Percentiles rank a stretch among this genome's conserved stretches.
Conservation (phyloP, 2,329 filamentous ascomycete genomes). For the Diaporthe longicolla region DNA sequence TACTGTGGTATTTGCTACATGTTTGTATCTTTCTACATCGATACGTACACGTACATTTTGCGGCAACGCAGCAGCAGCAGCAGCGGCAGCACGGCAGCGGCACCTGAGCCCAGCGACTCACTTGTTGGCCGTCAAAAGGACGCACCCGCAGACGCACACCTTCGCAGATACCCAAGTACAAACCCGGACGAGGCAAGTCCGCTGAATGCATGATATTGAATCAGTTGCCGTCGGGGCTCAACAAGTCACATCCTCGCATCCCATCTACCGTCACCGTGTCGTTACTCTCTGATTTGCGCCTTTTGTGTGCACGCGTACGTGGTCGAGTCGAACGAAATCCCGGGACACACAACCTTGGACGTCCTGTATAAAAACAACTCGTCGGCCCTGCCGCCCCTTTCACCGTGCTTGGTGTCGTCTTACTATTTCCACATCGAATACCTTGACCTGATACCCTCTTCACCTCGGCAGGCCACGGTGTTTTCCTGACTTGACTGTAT, state of each 20-base stretch:
- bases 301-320: background rate
- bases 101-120: background rate
- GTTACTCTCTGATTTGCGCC: background rate
- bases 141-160: background rate
- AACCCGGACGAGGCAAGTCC: conserved; percentile 10
- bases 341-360: conserved; percentile 7
- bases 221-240: conserved; percentile 32
- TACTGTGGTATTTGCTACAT: background rate
- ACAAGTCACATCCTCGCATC: conserved; percentile 31
- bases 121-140: background rate
- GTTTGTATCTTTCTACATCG: conserved; percentile 5
- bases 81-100: background rate
- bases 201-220: conserved; percentile 31
- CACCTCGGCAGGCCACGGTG: conserved; percentile 34
- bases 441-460: conserved; percentile 7
- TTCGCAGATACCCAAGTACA: background rate
- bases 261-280: background rate
- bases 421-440: conserved; percentile 8
- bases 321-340: background rate
- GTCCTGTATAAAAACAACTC: conserved; percentile 31
- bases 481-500: conserved; percentile 28
- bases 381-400: conserved; percentile 12
- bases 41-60: conserved; percentile 26
- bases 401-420: conserved; percentile 13
- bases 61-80: background rate